Conservation (phyloP, 441 rosid species). For the Pelargonium fulgidum region DNA sequence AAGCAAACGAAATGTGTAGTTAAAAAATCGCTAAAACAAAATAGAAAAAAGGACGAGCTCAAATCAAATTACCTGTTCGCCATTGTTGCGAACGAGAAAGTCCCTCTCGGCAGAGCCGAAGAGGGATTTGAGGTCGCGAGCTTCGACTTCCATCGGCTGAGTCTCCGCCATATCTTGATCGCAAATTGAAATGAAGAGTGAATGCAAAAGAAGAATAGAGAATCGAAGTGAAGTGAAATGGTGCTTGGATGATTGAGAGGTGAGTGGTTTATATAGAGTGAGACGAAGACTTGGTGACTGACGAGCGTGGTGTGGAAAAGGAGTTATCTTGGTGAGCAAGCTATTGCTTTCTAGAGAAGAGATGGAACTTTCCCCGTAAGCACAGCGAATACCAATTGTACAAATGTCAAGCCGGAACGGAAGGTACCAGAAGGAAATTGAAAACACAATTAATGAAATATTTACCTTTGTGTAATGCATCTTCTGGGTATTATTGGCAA, state of each 20-base stretch:
- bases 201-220: neutral
- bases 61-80: neutral
- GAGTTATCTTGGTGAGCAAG: neutral
- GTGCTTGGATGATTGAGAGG: neutral
- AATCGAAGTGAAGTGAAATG: neutral
- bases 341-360: neutral
- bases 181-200: neutral
- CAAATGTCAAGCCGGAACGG: too few relatives aligned
- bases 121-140: neutral
- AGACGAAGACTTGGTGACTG: neutral
- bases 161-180: neutral
- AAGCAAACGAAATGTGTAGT: neutral
- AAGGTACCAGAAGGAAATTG: too few relatives aligned
- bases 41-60: neutral
- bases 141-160: neutral
- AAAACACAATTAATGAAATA: too few relatives aligned
- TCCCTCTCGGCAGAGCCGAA: neutral
- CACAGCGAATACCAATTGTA: neutral
- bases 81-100: conserved; percentile 5
- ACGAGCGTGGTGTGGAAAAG: neutral
- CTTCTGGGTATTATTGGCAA: too few relatives aligned
- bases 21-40: neutral
- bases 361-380: neutral
- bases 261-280: neutral
- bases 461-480: too few relatives aligned